Evolutionary conservation across 345 rosid species (phyloP).

Genomic region (Conringia planisiliqua): DNA sequence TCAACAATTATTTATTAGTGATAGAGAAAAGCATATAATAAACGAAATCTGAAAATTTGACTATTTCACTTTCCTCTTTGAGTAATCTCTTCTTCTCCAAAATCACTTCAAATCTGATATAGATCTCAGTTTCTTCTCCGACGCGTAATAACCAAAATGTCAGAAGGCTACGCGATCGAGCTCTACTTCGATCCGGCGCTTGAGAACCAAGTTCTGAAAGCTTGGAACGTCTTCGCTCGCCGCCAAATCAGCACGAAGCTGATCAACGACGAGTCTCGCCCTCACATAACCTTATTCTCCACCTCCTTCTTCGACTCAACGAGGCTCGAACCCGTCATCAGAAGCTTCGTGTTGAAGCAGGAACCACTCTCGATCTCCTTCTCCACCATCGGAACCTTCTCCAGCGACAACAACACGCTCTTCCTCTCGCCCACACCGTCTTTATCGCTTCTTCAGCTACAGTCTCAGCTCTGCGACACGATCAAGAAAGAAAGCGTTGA

Average conservation of each 20-base stretch:
- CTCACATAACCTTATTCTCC: slow-evolving; percentile 84
- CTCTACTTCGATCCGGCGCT: slow-evolving; percentile 96
- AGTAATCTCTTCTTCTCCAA: too few species aligned
- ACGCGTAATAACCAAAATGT: slow-evolving; percentile 34
- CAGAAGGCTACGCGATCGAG: slow-evolving; percentile 84
- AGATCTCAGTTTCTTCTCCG: too few species aligned
- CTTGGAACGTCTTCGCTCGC: slow-evolving; percentile 98
- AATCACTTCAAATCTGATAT: too few species aligned
- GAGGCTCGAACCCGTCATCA: slow-evolving; percentile 64
- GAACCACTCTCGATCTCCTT: slow-evolving; percentile 66
- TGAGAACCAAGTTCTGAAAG: slow-evolving; percentile 93
- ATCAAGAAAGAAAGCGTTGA: slow-evolving; percentile 80
- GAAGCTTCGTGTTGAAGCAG: slow-evolving; percentile 58
- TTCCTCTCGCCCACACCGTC: slow-evolving; percentile 80
- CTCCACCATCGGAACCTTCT: slow-evolving; percentile 66
- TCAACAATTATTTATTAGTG: too few species aligned
- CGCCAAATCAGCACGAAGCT: slow-evolving; percentile 94
- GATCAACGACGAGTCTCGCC: slow-evolving; percentile 92
- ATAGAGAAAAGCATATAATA: too few species aligned
- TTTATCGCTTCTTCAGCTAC: slow-evolving; percentile 69
- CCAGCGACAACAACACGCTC: slow-evolving; percentile 60
- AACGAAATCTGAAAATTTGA: too few species aligned
- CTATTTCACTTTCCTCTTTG: too few species aligned
- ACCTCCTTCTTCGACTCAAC: slow-evolving; percentile 51
- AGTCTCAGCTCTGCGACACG: slow-evolving; percentile 58